Conservation (phyloP, 768 basidiomycete species). For the Gloeophyllum trabeum region DNA sequence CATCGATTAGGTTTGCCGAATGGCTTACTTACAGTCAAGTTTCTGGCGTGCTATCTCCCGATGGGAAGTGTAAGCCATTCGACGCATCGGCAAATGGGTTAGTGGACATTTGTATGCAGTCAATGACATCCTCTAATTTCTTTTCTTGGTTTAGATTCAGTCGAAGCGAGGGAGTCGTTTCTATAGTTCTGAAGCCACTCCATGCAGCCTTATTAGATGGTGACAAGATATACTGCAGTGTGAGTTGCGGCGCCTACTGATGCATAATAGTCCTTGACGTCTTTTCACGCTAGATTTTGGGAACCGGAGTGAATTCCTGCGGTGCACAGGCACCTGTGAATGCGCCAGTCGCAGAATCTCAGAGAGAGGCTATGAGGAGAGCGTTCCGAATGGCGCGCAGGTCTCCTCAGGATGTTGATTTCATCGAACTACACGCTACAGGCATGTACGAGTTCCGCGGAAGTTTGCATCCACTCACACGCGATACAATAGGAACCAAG, state of each 20-base stretch:
- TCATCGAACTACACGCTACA: slow-evolving; percentile 39
- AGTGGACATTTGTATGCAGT: too few relatives aligned
- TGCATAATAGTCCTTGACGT: neutral
- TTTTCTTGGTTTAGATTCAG: slow-evolving; percentile 25
- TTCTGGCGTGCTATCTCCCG: slow-evolving; percentile 25
- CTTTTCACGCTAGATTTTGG: slow-evolving; percentile 22
- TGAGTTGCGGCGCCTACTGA: slow-evolving; percentile 9
- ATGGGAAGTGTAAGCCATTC: slow-evolving; percentile 33
- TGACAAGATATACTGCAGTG: slow-evolving; percentile 29
- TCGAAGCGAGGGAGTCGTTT: slow-evolving; percentile 25
- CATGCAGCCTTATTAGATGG: slow-evolving; percentile 24
- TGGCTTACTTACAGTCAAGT: slow-evolving; percentile 26
- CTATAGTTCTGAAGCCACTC: slow-evolving; percentile 28
- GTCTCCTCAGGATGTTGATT: slow-evolving; percentile 30
- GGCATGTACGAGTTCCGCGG: too few relatives aligned
- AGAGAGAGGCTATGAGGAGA: slow-evolving; percentile 23
- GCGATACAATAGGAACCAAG: slow-evolving; percentile 20
- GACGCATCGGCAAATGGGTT: slow-evolving; percentile 32
- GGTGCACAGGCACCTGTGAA: slow-evolving; percentile 25
- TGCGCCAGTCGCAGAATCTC: slow-evolving; percentile 25
- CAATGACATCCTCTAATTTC: too few relatives aligned
- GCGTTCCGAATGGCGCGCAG: slow-evolving; percentile 22
- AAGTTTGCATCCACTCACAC: neutral
- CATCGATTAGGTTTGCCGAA: slow-evolving; percentile 20
- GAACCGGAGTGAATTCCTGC: slow-evolving; percentile 24